These are phyloP conservation scores for Argentina anserina DNA, from an alignment of 306 rosid species.

Conservation along the genomic window DNA sequence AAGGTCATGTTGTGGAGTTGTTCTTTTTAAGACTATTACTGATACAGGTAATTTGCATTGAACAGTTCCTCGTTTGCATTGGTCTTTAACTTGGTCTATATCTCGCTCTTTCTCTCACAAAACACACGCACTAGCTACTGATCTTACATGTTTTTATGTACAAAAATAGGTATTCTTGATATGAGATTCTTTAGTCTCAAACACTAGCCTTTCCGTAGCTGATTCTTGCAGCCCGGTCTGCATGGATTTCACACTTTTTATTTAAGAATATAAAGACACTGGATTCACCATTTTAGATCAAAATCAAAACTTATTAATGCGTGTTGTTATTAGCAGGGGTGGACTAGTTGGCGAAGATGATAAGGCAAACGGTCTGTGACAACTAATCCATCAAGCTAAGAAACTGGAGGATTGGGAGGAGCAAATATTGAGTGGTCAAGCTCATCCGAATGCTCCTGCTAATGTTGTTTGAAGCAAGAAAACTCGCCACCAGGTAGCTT, in stretches of 20 bases:
- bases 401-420: constrained; percentile 71
- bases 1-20: no score
- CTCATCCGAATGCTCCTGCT: constrained; percentile 34
- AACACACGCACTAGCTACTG: background rate
- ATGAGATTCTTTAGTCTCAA: background rate
- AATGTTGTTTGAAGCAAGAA: constrained; percentile 65
- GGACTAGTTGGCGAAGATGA: constrained; percentile 70
- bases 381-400: constrained; percentile 38
- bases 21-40: no score
- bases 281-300: background rate
- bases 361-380: constrained; percentile 40
- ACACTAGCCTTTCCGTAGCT: background rate
- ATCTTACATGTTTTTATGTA: no score
- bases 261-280: no score
- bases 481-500: constrained; percentile 34
- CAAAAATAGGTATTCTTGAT: no score
- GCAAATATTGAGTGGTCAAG: constrained; percentile 33
- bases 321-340: constrained; percentile 36
- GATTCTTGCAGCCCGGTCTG: background rate
- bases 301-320: background rate
- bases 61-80: no score
- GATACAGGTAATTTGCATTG: no score
- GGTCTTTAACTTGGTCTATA: no score
- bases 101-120: background rate
- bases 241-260: no score